Base-by-base conservation (phyloP, 306 rosid genomes). In the Abrus precatorius region DNA sequence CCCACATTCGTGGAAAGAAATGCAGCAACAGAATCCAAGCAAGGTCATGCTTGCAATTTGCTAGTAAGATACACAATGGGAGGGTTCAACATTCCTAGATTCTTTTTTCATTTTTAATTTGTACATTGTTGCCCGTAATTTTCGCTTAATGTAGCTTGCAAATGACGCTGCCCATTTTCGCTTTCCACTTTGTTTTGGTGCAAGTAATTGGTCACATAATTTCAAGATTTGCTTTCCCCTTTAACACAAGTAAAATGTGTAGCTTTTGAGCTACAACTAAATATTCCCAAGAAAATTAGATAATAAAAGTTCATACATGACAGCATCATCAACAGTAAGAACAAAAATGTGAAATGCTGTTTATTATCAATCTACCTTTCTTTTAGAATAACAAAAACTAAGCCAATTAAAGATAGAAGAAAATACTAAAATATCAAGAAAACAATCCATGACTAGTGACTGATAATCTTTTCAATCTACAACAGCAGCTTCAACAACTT, bases 401-500 rank as follows among this genome's bases (percentile, higher is more conserved):
- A 7, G 54, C 33, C 33, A 71, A 56, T 47, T 55, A 40, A 78
- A 47, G 41, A 55, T 33, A 57, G 0, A 11, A 33, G n/a, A 60
- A 27, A 68, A 75, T 12, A 76, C 69, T 54, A 77, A 59, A 63
- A 57, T 20, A 64, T 28, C 65, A 43, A 43, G 9, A 60, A 43
- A 44, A 43, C 63, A 74, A 14, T 73, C 9, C 38, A 74, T 81
- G 36, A 65, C 74, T 63, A 47, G 43, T 48, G 44, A 72, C 81
- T 33, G 40, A 47, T 38, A 7, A 57, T 41, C 52, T 70, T 50
- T 48, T 78, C 74, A 87, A 74, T 49, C 48, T n/a, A 33, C 43
- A 69, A 47, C 63, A 61, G 54, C 45, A 53, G 8, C 81, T 68
- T 85, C 80, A 67, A 30, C 80, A 67, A 30, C 65, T 80, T 68